Evolutionary conservation across 2,329 filamentous ascomycete species (phyloP).

Genomic region (Scortechinia acanthostroma): DNA sequence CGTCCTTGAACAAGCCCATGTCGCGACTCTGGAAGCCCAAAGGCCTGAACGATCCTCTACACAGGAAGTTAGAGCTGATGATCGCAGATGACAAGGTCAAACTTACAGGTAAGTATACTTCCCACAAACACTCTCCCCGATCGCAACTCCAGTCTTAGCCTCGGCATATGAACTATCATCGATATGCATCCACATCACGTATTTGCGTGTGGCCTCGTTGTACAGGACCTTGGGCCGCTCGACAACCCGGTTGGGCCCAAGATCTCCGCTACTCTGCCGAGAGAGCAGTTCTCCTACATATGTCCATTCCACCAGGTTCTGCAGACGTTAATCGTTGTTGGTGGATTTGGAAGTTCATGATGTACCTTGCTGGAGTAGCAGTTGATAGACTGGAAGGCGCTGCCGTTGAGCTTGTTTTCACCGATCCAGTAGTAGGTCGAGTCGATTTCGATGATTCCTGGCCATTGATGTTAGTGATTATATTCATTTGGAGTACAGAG

Average conservation of each 20-base stretch:
- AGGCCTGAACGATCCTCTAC: too few species aligned
- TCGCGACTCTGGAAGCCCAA: too few species aligned
- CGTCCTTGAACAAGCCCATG: too few species aligned
- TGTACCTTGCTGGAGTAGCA: slow-evolving; percentile 50
- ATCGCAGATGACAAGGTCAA: too few species aligned
- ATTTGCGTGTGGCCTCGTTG: slow-evolving; percentile 55
- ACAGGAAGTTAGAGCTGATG: too few species aligned
- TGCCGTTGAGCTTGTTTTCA: slow-evolving; percentile 62
- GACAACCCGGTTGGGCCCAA: slow-evolving; percentile 54
- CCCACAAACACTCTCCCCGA: slow-evolving; percentile 49
- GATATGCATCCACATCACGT: slow-evolving; percentile 67
- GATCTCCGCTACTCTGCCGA: slow-evolving; percentile 39
- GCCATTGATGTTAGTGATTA: too few species aligned
- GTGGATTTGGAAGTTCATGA: background rate
- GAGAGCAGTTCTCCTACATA: slow-evolving; percentile 52
- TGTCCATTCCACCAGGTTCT: slow-evolving; percentile 55
- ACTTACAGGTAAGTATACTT: slow-evolving; percentile 41
- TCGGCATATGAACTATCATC: slow-evolving; percentile 54
- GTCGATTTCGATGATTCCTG: slow-evolving; percentile 51
- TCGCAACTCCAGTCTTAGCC: slow-evolving; percentile 59
- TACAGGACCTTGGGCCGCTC: slow-evolving; percentile 65
- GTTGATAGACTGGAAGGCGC: slow-evolving; percentile 55
- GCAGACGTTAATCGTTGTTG: background rate
- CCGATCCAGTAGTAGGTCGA: slow-evolving; percentile 61
- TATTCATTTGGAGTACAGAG: too few species aligned